Evolutionary conservation across 75 land plant genomes (phyloP).

Genomic region (Adiantum capillusveneris): DNA sequence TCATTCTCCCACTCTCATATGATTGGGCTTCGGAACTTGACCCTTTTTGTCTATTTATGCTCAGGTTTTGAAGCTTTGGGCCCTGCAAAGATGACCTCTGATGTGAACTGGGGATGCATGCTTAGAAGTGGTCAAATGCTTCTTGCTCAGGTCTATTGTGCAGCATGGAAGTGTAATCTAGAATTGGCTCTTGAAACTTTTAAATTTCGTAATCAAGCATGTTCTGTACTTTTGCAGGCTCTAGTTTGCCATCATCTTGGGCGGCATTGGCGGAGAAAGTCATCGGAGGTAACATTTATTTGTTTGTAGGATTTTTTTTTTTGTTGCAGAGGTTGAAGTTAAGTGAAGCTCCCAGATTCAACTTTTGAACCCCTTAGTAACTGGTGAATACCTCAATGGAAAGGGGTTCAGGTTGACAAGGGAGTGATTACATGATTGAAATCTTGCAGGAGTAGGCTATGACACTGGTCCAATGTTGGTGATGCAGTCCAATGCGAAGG

Average conservation of each 20-base stretch:
- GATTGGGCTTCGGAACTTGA: background rate
- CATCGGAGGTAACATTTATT: conserved; percentile 30
- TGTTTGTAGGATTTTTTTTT: background rate
- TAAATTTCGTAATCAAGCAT: too few species aligned
- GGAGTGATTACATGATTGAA: conserved; percentile 19
- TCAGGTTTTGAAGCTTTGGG: conserved; percentile 80
- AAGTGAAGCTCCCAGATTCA: conserved; percentile 5
- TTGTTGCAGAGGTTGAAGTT: background rate
- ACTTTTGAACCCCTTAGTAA: background rate
- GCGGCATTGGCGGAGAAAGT: conserved; percentile 62
- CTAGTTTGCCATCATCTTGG: conserved; percentile 71
- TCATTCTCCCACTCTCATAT: background rate
- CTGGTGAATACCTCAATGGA: conserved; percentile 4
- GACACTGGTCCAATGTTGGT: conserved; percentile 20
- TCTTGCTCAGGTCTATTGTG: conserved; percentile 74
- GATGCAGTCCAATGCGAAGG: conserved; percentile 66
- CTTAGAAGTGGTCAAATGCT: conserved; percentile 99
- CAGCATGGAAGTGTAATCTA: too few species aligned
- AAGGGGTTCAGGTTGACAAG: conserved; percentile 12
- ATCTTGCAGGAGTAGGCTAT: conserved; percentile 37
- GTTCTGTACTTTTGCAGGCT: conserved; percentile 45
- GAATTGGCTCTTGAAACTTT: too few species aligned
- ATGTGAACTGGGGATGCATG: conserved; percentile 97
- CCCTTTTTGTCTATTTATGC: background rate
- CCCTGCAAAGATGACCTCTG: conserved; percentile 66